Conservation (phyloP, 768 basidiomycete species). For the Leucosporidium creatinivorum region DNA sequence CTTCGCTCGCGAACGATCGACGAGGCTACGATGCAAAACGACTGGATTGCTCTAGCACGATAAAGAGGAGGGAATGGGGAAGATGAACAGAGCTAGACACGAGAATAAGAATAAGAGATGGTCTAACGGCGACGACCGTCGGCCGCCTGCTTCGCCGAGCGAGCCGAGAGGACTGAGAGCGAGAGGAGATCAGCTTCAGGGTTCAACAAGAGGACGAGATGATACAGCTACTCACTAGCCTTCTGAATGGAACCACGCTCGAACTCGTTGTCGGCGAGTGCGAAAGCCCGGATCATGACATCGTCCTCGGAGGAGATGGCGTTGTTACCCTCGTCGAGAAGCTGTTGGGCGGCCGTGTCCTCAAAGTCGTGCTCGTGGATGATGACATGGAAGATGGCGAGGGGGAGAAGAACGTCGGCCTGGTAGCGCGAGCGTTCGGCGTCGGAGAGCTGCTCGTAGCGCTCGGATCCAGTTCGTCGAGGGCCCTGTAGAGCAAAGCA, state of each 20-base stretch:
- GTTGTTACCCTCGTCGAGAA: not conserved
- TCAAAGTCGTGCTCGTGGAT: not conserved
- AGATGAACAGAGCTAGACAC: too few species aligned
- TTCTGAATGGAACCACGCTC: not conserved
- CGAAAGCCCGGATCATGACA: not conserved
- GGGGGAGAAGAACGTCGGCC: not conserved
- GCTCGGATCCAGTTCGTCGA: not conserved
- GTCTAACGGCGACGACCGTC: too few species aligned
- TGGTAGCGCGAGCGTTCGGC: not conserved
- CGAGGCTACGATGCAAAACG: too few species aligned
- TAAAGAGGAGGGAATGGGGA: too few species aligned
- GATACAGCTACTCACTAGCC: not conserved
- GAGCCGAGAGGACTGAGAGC: too few species aligned
- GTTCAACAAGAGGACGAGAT: too few species aligned
- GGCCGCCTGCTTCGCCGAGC: too few species aligned
- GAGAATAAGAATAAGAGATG: too few species aligned
- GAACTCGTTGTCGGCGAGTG: not conserved
- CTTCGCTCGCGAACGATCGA: too few species aligned
- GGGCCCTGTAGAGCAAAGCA: not conserved
- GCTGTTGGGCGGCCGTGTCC: not conserved
- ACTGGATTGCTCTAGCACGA: too few species aligned
- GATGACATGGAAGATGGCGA: not conserved
- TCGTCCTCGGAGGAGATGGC: not conserved
- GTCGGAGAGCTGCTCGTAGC: not conserved
- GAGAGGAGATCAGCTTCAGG: too few species aligned